phyloP scores from a whole-genome alignment of 192 early-diverging fungal genomes.

The Thamnidium elegans region DNA sequence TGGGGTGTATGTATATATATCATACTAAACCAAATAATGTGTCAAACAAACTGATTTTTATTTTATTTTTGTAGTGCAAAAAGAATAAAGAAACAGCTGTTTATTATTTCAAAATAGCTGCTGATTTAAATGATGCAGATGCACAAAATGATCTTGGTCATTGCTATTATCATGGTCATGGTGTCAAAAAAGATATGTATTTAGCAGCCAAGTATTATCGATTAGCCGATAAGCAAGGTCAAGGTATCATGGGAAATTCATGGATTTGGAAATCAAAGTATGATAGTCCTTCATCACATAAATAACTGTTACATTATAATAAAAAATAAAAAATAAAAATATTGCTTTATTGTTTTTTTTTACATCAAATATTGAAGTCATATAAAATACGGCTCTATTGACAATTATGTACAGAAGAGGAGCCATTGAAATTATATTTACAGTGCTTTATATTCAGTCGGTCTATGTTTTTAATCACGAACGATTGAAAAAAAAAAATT shows the following conservation, averaged over 20 bases:
- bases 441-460: neutral
- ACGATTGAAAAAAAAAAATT: neutral
- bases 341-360: neutral
- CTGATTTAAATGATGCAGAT: slow-evolving; percentile 47
- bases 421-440: neutral
- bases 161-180: slow-evolving; percentile 69
- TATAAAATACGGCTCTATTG: neutral
- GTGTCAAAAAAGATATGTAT: slow-evolving; percentile 66
- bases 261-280: slow-evolving; percentile 85
- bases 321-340: neutral
- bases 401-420: too few species aligned
- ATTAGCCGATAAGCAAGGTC: slow-evolving; percentile 67
- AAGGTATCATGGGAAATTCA: slow-evolving; percentile 70
- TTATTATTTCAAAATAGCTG: slow-evolving; percentile 80
- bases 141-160: slow-evolving; percentile 53
- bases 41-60: neutral
- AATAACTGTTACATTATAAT: neutral
- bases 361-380: neutral
- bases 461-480: neutral
- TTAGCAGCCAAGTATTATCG: slow-evolving; percentile 77
- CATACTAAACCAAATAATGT: too few species aligned
- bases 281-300: slow-evolving; percentile 29
- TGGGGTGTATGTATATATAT: slow-evolving; percentile 62
- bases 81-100: slow-evolving; percentile 68
- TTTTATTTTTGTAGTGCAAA: slow-evolving; percentile 11